These are phyloP conservation scores for Penicillium lagena DNA, from an alignment of 495 filamentous ascomycete species.

Conservation along the genomic window DNA sequence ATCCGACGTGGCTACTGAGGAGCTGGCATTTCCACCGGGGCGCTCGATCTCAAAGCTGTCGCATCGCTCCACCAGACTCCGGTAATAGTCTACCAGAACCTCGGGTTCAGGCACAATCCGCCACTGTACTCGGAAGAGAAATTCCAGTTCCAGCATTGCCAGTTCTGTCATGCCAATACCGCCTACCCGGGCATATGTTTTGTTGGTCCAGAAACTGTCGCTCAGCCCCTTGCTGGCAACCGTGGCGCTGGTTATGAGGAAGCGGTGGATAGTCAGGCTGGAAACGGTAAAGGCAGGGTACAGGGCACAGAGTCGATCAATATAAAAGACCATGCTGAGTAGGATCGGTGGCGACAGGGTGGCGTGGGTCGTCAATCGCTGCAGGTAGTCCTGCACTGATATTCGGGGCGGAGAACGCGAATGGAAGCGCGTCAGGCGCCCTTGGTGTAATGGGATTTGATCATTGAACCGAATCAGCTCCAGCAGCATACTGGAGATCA, in stretches of 20 bases:
- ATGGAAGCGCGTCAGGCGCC: constrained; percentile 87
- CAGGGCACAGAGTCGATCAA: constrained; percentile 86
- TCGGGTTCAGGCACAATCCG: constrained; percentile 94
- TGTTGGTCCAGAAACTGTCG: constrained; percentile 97
- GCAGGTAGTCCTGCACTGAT: constrained; percentile 85
- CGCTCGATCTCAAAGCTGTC: constrained; percentile 52
- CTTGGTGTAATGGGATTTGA: constrained; percentile 73
- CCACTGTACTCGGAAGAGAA: constrained; percentile 88
- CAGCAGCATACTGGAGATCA: constrained; percentile 92
- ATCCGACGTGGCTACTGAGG: constrained; percentile 5
- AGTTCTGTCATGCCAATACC: constrained; percentile 84
- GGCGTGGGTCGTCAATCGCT: constrained; percentile 87
- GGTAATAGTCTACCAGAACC: constrained; percentile 86
- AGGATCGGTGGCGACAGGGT: constrained; percentile 89
- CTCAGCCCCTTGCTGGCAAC: constrained; percentile 94
- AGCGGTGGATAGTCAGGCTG: constrained; percentile 91
- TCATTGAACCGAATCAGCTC: constrained; percentile 94
- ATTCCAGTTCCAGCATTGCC: constrained; percentile 90
- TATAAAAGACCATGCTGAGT: constrained; percentile 99
- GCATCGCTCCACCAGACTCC: constrained; percentile 69
- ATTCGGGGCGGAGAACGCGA: constrained; percentile 93
- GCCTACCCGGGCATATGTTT: constrained; percentile 87
- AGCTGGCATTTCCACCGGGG: constrained; percentile 5
- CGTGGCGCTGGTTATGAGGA: constrained; percentile 90
- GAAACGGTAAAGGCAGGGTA: constrained; percentile 93